Base-by-base conservation (phyloP, 2,329 filamentous ascomycete genomes). In the Grosmannia huntii region DNA sequence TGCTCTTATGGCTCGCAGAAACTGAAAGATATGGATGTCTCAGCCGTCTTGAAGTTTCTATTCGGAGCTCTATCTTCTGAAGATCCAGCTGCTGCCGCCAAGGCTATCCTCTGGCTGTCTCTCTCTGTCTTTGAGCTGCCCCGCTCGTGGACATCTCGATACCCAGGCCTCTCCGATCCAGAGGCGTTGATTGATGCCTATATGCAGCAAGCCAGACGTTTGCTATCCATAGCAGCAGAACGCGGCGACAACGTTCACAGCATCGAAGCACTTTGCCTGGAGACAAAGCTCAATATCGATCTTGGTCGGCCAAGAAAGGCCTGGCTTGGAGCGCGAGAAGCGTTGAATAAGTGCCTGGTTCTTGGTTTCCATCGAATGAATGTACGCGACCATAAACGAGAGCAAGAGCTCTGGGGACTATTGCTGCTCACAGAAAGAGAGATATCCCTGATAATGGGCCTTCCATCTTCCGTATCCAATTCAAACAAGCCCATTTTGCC, bases 281-380 rank as follows among this genome's bases (percentile, higher is more conserved):
- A 76, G 48, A 70, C 73, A 14, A 82, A 81, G 63, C 73, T 77
- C 61, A 76, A 79, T 61, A 68, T 79, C 56, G 77, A 81, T 59
- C 75, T 79, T 60, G 81, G 80, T 2, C 75, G 76, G 49, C 79
- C 81, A 12, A 74, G 77, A 41, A 73, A 76, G 61, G 75, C 77
- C 1, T 84, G 80, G 81, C 68, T 80, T 5, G 66, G 73, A 10
- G 72, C 72, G 48, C 74, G 80, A 14, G 72, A 75, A 48, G 80
- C 74, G 4, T 68, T 83, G 46, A 76, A 76, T 63, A 75, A 76
- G 59, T 74, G 74, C 7, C 72, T 82, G 60, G 68, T 83, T 1
- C 74, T 80, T 1, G 76, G 79, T 61, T 71, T 74, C 36, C 72
- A 78, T 60, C 65, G 71, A 11, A 66, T 67, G 4, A 62, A 65